A percentile compares a stretch with the other conserved stretches of the same genome.
phyloP scores from a whole-genome alignment of 2,329 filamentous ascomycete genomes.

The Cucurbitaria berberidis region DNA sequence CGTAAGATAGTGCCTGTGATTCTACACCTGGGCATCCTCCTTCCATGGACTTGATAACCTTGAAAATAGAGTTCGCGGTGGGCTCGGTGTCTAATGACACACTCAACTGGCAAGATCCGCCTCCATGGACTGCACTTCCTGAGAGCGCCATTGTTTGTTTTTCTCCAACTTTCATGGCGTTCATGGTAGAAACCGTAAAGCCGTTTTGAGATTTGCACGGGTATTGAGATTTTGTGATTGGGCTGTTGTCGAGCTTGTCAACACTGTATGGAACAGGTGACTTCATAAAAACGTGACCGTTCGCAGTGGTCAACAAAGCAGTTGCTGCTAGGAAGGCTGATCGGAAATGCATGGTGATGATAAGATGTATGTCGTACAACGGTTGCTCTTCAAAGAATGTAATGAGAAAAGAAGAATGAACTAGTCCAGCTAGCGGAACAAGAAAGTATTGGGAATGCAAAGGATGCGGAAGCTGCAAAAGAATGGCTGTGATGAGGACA shows the following conservation, averaged over 20 bases:
- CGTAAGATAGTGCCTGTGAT: constrained; percentile 64
- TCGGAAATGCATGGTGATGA: constrained; percentile 58
- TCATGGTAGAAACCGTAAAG: constrained; percentile 41
- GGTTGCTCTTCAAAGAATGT: constrained; percentile 11
- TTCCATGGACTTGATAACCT: constrained; percentile 86
- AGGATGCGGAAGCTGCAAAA: constrained; percentile 27
- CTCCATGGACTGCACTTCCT: constrained; percentile 81
- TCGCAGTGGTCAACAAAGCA: constrained; percentile 62
- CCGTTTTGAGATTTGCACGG: constrained; percentile 66
- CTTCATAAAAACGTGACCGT: constrained; percentile 78
- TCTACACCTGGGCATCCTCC: constrained; percentile 79
- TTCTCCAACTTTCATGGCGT: constrained; percentile 67
- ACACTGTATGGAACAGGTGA: constrained; percentile 68
- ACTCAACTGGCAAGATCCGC: constrained; percentile 87
- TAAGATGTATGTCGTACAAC: constrained; percentile 18
- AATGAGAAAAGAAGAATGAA: constrained; percentile 20
- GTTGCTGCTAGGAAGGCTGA: constrained; percentile 56
- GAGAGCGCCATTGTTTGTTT: constrained; percentile 67
- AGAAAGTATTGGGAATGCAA: constrained; percentile 20
- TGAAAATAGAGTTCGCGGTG: constrained; percentile 68
- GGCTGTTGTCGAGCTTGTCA: constrained; percentile 64
- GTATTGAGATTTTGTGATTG: constrained; percentile 69
- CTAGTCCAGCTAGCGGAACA: constrained; percentile 43
- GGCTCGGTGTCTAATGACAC: constrained; percentile 70
- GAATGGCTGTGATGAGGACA: constrained; percentile 27